A percentile compares a stretch with the other conserved stretches of the same genome.
Conservation (phyloP, 805 yeast species). For the Yarrowia porcina region DNA sequence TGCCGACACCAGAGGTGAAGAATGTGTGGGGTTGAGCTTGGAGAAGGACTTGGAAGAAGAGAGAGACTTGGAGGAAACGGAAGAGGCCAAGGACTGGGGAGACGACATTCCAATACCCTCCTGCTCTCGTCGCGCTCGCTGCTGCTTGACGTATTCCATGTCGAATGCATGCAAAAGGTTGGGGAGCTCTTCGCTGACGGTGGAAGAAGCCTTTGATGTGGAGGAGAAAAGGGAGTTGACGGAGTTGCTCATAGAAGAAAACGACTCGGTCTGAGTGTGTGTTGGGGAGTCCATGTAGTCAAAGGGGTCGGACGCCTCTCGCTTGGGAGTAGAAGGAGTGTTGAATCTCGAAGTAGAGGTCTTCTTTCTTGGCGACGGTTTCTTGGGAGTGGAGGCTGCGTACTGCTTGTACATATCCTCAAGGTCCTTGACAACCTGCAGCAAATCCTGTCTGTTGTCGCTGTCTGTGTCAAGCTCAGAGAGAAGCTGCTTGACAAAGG, state of each 20-base stretch:
- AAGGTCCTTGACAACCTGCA: constrained; percentile 32
- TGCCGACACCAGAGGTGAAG: constrained; percentile 1
- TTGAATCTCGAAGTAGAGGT: background rate
- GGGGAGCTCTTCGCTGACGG: constrained; percentile 33
- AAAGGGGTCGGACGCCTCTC: constrained; percentile 14
- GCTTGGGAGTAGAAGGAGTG: constrained; percentile 6
- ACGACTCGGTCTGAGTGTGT: constrained; percentile 24
- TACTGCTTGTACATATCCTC: constrained; percentile 29
- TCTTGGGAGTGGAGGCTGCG: constrained; percentile 8
- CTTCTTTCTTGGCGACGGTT: constrained; percentile 4
- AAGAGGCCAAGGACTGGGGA: background rate
- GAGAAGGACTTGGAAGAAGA: constrained; percentile 15
- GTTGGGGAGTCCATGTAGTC: constrained; percentile 6
- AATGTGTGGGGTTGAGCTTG: constrained; percentile 9
- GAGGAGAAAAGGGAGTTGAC: constrained; percentile 25
- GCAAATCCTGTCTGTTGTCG: constrained; percentile 29
- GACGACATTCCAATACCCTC: constrained; percentile 4
- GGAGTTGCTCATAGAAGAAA: constrained; percentile 24
- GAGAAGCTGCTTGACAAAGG: constrained; percentile 32
- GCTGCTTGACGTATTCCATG: constrained; percentile 29
- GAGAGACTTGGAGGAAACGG: constrained; percentile 6
- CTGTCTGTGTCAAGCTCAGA: constrained; percentile 29
- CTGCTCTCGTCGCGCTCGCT: constrained; percentile 7
- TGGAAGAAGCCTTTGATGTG: constrained; percentile 26
- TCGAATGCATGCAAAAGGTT: constrained; percentile 33